Base-by-base conservation (phyloP, 164 flowering plant genomes). In the Vitis rupestris region DNA sequence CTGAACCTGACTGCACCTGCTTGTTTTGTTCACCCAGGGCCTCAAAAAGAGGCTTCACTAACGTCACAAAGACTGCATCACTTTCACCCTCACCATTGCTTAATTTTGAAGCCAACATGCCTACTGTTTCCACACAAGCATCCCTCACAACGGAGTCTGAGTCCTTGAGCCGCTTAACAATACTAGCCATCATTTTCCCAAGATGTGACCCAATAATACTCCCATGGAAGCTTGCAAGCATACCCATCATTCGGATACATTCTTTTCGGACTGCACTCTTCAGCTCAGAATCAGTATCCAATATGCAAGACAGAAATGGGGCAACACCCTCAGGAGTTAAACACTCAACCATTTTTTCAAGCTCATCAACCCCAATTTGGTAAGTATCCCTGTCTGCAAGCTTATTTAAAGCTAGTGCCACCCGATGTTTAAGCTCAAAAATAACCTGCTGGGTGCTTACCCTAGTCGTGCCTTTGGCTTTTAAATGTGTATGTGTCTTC, bases 11-110 rank as follows among this genome's bases (percentile, higher is more conserved):
- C 70, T 90, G 97, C 74, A 87, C 83, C 66, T 86, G 88, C 79
- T 75, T 89, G 77, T 87, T 90, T 63, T 94, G 97, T 62, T 94
- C 97, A 56, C 97, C 95, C 69, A 94, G 68, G 37, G 93, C 92
- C 83, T 94, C 97, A 82, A 94, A 94, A 51, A 92, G 84, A 15
- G 99, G 97, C 77, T 76, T 90, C 70, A 87, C 97, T 30, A 92
- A 74, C 55, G 68, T 72, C 64, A 84, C 84, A 75, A 94, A 88
- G 8, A 82, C 62, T 4, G 81, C 89, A 68, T 81, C 88, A 70
- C 31, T 60, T 71, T 80, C 87, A 65, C 67, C 83, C 29, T 57
- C 71, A 68, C 59, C 29, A 63, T 66, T 72, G 49, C 82, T 69
- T 74, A 91, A 59, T 64, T 80, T 83, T 7, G 86, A 85, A 62